Conservation (phyloP, 1,284 basidiomycete genomes). For the Coniferiporia weirii region DNA sequence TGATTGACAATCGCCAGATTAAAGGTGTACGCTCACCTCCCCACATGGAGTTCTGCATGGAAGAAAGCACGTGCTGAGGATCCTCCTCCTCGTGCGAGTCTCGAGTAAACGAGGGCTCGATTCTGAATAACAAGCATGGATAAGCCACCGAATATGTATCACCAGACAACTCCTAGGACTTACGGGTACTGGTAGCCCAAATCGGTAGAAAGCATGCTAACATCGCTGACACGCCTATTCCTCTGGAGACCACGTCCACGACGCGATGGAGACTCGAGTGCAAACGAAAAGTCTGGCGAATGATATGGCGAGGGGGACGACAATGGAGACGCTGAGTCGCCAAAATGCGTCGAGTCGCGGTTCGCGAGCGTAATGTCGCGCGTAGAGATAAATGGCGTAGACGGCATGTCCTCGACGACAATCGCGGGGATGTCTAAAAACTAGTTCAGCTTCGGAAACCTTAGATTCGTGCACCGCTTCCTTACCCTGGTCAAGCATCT, state of each 20-base stretch:
- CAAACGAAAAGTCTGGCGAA: conserved; percentile 44
- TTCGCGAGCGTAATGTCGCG: conserved; percentile 51
- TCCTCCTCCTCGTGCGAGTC: conserved; percentile 37
- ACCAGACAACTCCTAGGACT: conserved; percentile 23
- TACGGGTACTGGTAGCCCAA: conserved; percentile 44
- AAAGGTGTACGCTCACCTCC: conserved; percentile 43
- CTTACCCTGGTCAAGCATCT: conserved; percentile 32
- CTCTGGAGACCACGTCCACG: conserved; percentile 42
- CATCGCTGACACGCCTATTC: conserved; percentile 49
- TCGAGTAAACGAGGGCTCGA: conserved; percentile 39
- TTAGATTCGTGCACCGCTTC: not conserved
- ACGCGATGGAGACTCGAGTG: conserved; percentile 37
- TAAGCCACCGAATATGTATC: not conserved
- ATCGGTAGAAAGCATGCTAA: conserved; percentile 56
- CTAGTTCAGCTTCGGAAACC: not conserved
- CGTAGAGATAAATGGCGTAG: conserved; percentile 45
- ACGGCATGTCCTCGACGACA: conserved; percentile 51
- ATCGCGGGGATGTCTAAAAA: conserved; percentile 59
- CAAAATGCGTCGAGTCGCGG: conserved; percentile 29
- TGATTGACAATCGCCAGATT: no score
- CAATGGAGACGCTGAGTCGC: conserved; percentile 34
- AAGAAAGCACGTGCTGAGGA: conserved; percentile 47
- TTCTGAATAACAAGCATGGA: conserved; percentile 27
- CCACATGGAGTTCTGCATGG: conserved; percentile 66
- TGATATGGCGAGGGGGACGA: conserved; percentile 35